A percentile compares a stretch with the other conserved stretches of the same genome.
Evolutionary conservation across 2,329 filamentous ascomycete genomes (phyloP).

Genomic region (Amauroascus verrucosus): DNA sequence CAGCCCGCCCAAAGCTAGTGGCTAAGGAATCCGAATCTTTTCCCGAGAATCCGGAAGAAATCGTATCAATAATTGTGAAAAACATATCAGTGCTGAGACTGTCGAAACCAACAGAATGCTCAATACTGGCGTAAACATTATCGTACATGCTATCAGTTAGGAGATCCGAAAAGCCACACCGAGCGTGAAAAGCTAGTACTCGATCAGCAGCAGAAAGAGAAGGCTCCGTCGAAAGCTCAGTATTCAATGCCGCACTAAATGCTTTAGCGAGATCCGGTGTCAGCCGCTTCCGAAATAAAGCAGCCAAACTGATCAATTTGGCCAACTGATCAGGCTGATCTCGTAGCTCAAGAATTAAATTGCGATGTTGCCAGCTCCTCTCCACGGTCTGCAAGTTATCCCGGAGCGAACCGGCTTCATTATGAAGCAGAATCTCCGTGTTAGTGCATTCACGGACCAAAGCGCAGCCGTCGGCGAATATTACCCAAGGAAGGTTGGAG

Average conservation of each 20-base stretch:
- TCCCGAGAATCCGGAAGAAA: constrained; percentile 35
- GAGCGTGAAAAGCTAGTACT: constrained; percentile 68
- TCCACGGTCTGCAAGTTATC: constrained; percentile 31
- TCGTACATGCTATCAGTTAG: constrained; percentile 73
- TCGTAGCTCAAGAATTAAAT: constrained; percentile 39
- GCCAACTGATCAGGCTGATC: constrained; percentile 47
- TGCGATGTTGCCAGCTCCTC: constrained; percentile 37
- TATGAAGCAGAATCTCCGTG: constrained; percentile 65
- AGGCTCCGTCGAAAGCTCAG: constrained; percentile 65
- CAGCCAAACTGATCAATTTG: constrained; percentile 57
- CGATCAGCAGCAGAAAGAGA: constrained; percentile 60
- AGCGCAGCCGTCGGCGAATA: constrained; percentile 71
- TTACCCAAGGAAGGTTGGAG: constrained; percentile 66
- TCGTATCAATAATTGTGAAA: constrained; percentile 40
- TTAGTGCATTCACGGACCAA: constrained; percentile 69
- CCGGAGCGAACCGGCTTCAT: constrained; percentile 39
- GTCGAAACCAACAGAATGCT: constrained; percentile 49
- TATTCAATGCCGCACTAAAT: constrained; percentile 56
- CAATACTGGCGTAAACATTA: constrained; percentile 58
- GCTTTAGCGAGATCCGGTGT: constrained; percentile 58
- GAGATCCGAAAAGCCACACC: constrained; percentile 64
- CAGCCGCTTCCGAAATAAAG: constrained; percentile 60
- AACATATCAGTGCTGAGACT: constrained; percentile 43
- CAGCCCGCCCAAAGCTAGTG: constrained; percentile 65
- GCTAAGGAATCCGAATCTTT: constrained; percentile 36